Base-by-base conservation (phyloP, 2,329 filamentous ascomycete genomes). In the Fusarium acutatum region DNA sequence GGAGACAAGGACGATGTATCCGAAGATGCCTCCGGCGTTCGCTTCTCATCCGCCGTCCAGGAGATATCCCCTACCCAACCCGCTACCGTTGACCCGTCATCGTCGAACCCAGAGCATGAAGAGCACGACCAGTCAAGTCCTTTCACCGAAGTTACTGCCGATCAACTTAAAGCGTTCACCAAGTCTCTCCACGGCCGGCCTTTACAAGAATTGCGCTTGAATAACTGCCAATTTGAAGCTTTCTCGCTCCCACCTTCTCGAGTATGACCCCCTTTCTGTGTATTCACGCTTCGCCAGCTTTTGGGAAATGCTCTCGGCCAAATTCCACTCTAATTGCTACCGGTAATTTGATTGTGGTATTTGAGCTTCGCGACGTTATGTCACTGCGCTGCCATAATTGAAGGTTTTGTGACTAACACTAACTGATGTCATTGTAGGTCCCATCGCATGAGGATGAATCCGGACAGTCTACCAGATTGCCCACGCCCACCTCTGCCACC, bases 181-280 rank as follows among this genome's bases (percentile, higher is more conserved):
- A 89, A 91, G 75, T 91, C 90, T 30, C 85, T 97, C 32, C 92
- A 94, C 73, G 90, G 90, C 71, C 88, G 91, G 52, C 90, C 92
- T 76, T 87, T 97, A 69, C 95, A 98, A 84, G 92, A 95, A 77
- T 89, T 91, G 64, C 90, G 95, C 72, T 90, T 97, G 86, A 93
- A 93, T 80, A 94, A 95, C 80, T 97, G 94, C 83, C 91, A 93
- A 47, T 98, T 95, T 79, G 95, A 98, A 81, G 92, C 96, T 38
- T 91, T 97, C 72, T 98, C 96, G 40, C 87, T 98, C 59, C 96
- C 96, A 41, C 88, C 90, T 37, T 96, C 94, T 50, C 89, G 94
- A 83, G 94, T 96, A 90, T 83, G 92, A 88, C 60, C 56, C 64
- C 62, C 60, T 67, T 54, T 49, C 40, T 44, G 47, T 61, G 35